Conservation (phyloP, 257 asterid species). For the Gardenia jasminoides region DNA sequence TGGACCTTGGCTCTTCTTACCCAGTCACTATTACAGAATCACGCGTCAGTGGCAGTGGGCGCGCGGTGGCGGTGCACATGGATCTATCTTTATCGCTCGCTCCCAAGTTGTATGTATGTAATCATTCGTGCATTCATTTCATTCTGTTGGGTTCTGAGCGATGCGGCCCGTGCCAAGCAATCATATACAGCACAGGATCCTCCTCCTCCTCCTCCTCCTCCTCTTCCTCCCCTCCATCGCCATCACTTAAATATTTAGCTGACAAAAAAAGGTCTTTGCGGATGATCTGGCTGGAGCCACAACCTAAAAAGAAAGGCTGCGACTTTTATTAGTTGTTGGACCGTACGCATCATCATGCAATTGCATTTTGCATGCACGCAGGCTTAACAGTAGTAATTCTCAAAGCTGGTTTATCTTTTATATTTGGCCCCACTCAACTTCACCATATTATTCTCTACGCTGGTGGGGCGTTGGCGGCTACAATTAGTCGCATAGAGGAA, state of each 20-base stretch:
- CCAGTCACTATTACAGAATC: constrained; percentile 12
- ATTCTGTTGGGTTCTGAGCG: not conserved
- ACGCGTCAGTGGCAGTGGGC: constrained; percentile 15
- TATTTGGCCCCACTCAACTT: no score
- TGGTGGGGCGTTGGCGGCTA: no score
- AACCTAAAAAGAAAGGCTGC: not conserved
- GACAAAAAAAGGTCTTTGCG: not conserved
- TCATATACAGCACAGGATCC: not conserved
- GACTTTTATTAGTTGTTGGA: not conserved
- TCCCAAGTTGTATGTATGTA: constrained; percentile 9
- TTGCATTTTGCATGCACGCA: no score
- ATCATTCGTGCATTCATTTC: not conserved
- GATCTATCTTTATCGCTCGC: not conserved
- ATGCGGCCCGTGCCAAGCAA: not conserved
- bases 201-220: not conserved
- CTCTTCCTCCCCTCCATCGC: not conserved
- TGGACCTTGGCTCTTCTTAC: no score
- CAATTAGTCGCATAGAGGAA: no score
- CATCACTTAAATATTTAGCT: not conserved
- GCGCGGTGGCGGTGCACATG: not conserved
- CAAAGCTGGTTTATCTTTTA: no score
- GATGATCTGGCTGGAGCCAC: not conserved
- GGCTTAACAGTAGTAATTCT: no score
- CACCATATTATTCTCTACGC: no score
- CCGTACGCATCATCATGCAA: not conserved